Evolutionary conservation across 257 asterid genomes (phyloP).

Genomic region (Prunella vulgaris): DNA sequence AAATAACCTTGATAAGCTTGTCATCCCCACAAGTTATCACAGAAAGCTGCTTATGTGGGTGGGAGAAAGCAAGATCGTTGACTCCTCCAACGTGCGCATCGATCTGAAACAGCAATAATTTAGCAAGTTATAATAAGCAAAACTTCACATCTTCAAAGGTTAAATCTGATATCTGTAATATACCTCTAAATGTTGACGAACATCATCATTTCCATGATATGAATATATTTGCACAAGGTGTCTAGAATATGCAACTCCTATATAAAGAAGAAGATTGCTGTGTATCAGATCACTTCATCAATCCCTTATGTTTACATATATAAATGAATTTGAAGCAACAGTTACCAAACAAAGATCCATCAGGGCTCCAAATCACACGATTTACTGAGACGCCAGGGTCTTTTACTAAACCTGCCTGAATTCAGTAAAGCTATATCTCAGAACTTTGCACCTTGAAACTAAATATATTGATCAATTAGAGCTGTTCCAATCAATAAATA

Average conservation of each 20-base stretch:
- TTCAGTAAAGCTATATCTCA: conserved; percentile 17
- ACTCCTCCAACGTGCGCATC: conserved; percentile 96
- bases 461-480: neutral
- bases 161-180: neutral
- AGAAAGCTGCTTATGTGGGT: conserved; percentile 86
- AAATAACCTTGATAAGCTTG: conserved; percentile 51
- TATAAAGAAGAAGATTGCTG: conserved; percentile 14
- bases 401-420: conserved; percentile 65
- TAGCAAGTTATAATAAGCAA: neutral
- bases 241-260: conserved; percentile 92
- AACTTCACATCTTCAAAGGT: neutral
- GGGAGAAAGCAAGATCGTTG: conserved; percentile 87
- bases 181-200: conserved; percentile 91
- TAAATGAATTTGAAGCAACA: neutral
- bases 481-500: conserved; percentile 5
- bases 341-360: conserved; percentile 84
- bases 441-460: neutral
- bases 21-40: conserved; percentile 77
- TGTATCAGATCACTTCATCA: conserved; percentile 19
- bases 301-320: neutral
- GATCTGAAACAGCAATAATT: conserved; percentile 43
- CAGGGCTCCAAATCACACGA: conserved; percentile 94
- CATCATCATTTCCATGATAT: conserved; percentile 67
- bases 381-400: conserved; percentile 81
- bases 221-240: conserved; percentile 80